Base-by-base conservation (phyloP, 345 rosid species). In the Alliaria petiolata region DNA sequence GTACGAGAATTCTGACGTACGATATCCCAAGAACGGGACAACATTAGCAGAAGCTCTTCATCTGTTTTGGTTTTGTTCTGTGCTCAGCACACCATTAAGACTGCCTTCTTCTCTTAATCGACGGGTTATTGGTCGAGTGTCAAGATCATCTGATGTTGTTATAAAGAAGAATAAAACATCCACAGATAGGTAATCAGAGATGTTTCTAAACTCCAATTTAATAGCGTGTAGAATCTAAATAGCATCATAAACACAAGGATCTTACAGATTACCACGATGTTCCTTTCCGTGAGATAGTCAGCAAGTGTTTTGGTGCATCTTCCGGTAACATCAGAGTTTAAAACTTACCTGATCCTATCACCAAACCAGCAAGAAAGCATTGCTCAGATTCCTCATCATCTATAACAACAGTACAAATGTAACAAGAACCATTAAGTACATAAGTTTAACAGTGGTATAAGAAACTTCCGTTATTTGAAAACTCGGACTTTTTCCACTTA, bases 61-160 rank as follows among this genome's bases (percentile, higher is more conserved):
- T 92, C 90, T 15, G 89, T 76, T 80, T 83, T 92, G 67, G 85
- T n/a, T 53, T 59, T 79, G 77, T 79, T 92, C 99, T 1, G 98
- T 90, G 85, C 96, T 92, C 71, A 95, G 74, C 26, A 92, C 95
- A 63, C 99, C 97, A n/a, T 86, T 84, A 74, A 95, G 96, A 77
- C 97, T 95, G 75, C 98, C 99, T 62, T 90, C 92, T 83, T 95
- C 86, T 83, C 98, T 88, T 73, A 92, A 80, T 55, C 98, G 83
- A 26, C 92, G 87, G 49, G 98, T 95, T 72, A 95, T 95, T 60
- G 99, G 96, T 55, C 97, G 88, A 3, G 97, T 95, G 70, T 95
- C 98, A 65, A 90, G 91, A 81, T 95, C 98, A 85, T 85, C 98
- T 95, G 79, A 77, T 13, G 55, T 54, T 52, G 22, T 6, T 10